phyloP scores from a whole-genome alignment of 2,329 filamentous ascomycete genomes.

The Clarireedia monteithiana region DNA sequence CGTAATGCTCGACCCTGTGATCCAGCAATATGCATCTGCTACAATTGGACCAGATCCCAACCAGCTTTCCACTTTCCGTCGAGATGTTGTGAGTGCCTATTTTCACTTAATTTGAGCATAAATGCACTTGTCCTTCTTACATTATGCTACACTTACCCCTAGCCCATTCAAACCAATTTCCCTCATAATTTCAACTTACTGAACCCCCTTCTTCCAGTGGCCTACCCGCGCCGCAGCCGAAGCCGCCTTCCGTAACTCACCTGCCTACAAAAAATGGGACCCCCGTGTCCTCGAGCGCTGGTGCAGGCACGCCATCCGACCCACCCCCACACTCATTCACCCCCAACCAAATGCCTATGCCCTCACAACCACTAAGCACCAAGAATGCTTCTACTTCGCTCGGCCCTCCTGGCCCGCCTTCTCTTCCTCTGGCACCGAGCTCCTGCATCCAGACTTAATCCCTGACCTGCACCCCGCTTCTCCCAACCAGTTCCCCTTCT shows the following conservation, averaged over 20 bases:
- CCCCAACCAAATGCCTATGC: slow-evolving; percentile 50
- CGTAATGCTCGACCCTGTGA: slow-evolving; percentile 78
- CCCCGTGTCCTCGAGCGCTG: slow-evolving; percentile 67
- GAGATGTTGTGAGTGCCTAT: slow-evolving; percentile 43
- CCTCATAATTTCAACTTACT: background rate
- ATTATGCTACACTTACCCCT: background rate
- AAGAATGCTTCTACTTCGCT: slow-evolving; percentile 76
- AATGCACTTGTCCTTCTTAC: background rate
- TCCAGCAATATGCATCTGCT: slow-evolving; percentile 43
- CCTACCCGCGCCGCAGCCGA: slow-evolving; percentile 64
- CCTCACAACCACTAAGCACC: slow-evolving; percentile 74
- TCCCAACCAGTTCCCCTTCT: slow-evolving; percentile 44
- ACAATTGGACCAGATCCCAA: slow-evolving; percentile 36
- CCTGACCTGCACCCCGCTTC: slow-evolving; percentile 22
- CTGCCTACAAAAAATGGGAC: slow-evolving; percentile 81
- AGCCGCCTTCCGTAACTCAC: slow-evolving; percentile 55
- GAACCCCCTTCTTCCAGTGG: slow-evolving; percentile 43
- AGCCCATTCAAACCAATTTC: background rate
- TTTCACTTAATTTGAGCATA: background rate
- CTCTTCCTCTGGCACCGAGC: slow-evolving; percentile 24
- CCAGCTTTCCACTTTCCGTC: slow-evolving; percentile 59
- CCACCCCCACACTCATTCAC: slow-evolving; percentile 56
- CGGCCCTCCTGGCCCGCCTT: slow-evolving; percentile 46
- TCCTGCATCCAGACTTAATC: slow-evolving; percentile 42
- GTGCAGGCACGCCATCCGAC: slow-evolving; percentile 67